Evolutionary conservation across 306 rosid species (phyloP), one percentile per base, ranked within the genome.

Genomic region (Prosopis cineraria): DNA sequence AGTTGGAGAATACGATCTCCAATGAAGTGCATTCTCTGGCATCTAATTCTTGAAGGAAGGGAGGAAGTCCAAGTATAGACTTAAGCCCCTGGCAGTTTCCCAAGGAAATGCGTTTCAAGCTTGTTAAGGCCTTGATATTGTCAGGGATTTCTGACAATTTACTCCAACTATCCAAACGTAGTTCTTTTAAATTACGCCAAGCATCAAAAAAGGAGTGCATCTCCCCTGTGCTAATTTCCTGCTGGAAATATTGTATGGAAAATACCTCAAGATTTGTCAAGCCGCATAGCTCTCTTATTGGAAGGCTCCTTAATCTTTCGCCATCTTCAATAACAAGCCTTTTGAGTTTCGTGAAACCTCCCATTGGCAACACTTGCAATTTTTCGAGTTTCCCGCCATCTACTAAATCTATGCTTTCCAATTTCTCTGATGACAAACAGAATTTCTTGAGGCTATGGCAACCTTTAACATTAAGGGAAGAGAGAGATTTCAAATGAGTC

Each of bases 401-500:
- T n/a, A n/a, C n/a, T n/a, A n/a, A n/a, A n/a, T n/a, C n/a, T n/a
- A n/a, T n/a, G n/a, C n/a, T n/a, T n/a, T n/a, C n/a, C n/a, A n/a
- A n/a, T n/a, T n/a, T n/a, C n/a, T n/a, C n/a, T n/a, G n/a, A n/a
- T n/a, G n/a, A n/a, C n/a, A n/a, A 1, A 44, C 6, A 44, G 6
- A 44, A 44, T 47, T 6, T 47, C 22, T 16, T 2, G 2, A 17
- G 20, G 10, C 1, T 1, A 17, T 1, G 0, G 0, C 55, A 19
- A 6, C 12, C 13, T 0, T 1, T 40, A 40, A 0, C 20, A 1
- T 5, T 1, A 2, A 16, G 3, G 8, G 0, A 1, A 17, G n/a
- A 47, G 55, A 47, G n/a, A 17, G 22, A 17, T 47, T 47, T 10
- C 17, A 47, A 17, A 47, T 5, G 55, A 16, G 22, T 47, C 22